phyloP scores from a whole-genome alignment of 78 protist genomes.

The Pigoraptor vietnamica region DNA sequence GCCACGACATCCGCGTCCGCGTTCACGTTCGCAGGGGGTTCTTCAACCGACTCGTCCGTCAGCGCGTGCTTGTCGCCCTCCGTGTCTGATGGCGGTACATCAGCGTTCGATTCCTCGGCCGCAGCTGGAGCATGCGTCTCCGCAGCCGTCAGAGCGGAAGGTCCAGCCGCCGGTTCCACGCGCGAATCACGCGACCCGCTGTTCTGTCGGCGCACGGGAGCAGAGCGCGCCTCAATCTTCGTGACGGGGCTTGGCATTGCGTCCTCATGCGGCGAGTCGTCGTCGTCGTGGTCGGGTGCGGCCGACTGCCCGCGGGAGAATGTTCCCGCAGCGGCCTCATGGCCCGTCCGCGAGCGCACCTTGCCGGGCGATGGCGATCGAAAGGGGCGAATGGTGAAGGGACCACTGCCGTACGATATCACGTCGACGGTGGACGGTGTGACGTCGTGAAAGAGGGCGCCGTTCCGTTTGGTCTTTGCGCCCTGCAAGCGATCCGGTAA shows the following conservation, averaged over 20 bases:
- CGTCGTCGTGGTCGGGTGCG: not conserved
- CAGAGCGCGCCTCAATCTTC: not conserved
- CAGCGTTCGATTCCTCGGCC: no score
- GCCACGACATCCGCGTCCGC: no score
- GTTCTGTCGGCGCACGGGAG: not conserved
- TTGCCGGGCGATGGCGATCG: not conserved
- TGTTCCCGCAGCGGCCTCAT: not conserved
- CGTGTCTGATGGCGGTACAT: no score
- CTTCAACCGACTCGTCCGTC: no score
- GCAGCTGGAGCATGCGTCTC: no score
- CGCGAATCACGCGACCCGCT: no score
- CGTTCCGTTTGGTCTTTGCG: not conserved
- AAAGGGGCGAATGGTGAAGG: not conserved
- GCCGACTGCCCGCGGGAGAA: no score
- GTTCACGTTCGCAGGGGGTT: no score
- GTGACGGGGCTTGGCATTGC: not conserved
- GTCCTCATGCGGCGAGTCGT: not conserved
- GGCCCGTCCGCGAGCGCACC: not conserved
- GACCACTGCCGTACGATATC: not conserved
- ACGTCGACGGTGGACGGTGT: not conserved
- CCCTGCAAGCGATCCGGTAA: not conserved
- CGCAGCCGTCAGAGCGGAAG: no score
- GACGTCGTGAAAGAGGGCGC: not conserved
- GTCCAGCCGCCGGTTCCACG: not conserved
- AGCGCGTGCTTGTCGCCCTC: no score